Evolutionary conservation across 2,329 filamentous ascomycete genomes (phyloP), one percentile per base, ranked within the genome.

Genomic region (Clonostachys rosea): DNA sequence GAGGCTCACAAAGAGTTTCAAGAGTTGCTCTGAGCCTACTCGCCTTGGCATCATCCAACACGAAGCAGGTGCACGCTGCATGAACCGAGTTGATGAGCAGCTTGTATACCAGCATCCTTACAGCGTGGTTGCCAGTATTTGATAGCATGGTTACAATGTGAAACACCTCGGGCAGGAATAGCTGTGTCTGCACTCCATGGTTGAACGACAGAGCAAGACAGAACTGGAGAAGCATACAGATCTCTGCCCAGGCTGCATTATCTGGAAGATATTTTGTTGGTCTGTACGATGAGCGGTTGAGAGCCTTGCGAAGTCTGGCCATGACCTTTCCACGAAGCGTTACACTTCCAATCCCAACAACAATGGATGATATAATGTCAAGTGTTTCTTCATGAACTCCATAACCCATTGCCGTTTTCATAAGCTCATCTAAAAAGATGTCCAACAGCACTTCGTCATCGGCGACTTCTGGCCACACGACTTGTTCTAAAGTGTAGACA

Each of bases 141-240:
- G 81, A 79, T 24, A 87, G 70, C 81, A 87, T 86, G 0, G 84
- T 86, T 49, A 86, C 81, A 43, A 87, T 72, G 61, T 87, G 84
- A 59, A 87, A 87, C 42, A 87, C 73, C 58, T 87, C 84, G 0
- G 84, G 83, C 6, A 87, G 66, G 54, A 81, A 87, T 41, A 86
- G 69, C 60, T 87, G 83, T 5, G 83, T 76, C 60, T 87, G 84
- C 13, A 84, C 75, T 18, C 82, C 79, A 52, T 78, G 83, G 59
- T 86, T 80, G 53, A 87, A 87, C 2, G 84, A 87, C 44, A 86
- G 68, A 2, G 82, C 78, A 13, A 86, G 67, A 50, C 81, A 86
- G 52, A 87, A 83, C 42, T 83, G 79, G 43, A 87, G 68, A 34
- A 87, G 67, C 42, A 86, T 74, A 57, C 83, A 85, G 30, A 87